These are phyloP conservation scores for Dissoconium aciculare DNA, from an alignment of 2,329 filamentous ascomycete genomes.

Conservation along the genomic window DNA sequence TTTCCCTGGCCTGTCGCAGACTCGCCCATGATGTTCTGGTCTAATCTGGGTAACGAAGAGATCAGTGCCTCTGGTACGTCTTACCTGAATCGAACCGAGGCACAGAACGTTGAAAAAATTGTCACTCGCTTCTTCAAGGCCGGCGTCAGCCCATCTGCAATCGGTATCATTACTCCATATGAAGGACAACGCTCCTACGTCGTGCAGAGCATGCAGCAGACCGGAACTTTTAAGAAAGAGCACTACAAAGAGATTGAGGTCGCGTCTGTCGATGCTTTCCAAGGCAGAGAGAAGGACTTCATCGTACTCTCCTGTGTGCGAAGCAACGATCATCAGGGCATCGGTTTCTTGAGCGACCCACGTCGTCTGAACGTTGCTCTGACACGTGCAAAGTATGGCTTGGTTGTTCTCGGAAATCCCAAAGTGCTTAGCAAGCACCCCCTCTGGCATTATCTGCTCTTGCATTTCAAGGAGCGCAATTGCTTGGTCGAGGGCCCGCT, in stretches of 20 bases:
- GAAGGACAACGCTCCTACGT: constrained; percentile 97
- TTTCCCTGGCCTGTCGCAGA: constrained; percentile 95
- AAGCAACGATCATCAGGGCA: constrained; percentile 97
- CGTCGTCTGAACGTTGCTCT: constrained; percentile 93
- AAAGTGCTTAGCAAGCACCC: constrained; percentile 97
- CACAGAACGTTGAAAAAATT: constrained; percentile 95
- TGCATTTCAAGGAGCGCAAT: constrained; percentile 94
- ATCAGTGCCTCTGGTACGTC: constrained; percentile 96
- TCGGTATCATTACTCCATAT: constrained; percentile 97
- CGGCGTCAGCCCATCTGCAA: constrained; percentile 80
- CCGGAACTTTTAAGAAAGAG: constrained; percentile 94
- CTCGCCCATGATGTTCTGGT: constrained; percentile 99
- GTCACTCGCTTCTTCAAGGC: constrained; percentile 98
- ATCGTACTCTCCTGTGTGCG: constrained; percentile 96
- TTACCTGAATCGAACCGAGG: constrained; percentile 94
- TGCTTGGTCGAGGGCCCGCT: constrained; percentile 92
- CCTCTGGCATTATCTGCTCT: constrained; percentile 85
- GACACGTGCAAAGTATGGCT: constrained; percentile 89
- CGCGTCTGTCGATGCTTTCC: constrained; percentile 95
- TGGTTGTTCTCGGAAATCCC: constrained; percentile 93
- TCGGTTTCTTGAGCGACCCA: constrained; percentile 95
- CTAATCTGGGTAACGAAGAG: constrained; percentile 91
- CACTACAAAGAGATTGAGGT: constrained; percentile 98
- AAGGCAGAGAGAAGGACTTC: constrained; percentile 97
- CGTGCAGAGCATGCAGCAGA: constrained; percentile 98